These are phyloP conservation scores for Tolypocladium tundrense DNA, from an alignment of 2,329 filamentous ascomycete species.

Conservation along the genomic window DNA sequence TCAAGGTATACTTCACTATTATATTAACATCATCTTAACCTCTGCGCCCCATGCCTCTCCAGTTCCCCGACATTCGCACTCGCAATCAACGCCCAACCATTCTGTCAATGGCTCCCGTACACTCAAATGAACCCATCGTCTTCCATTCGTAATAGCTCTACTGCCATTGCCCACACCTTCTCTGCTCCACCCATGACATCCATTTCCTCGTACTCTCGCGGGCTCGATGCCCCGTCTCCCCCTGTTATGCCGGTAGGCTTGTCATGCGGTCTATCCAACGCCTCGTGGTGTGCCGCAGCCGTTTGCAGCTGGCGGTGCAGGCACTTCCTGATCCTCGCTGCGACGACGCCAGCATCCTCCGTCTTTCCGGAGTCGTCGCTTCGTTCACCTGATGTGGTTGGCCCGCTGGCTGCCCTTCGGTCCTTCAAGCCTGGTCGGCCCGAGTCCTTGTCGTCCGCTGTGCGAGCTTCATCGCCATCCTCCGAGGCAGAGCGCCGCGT, in stretches of 20 bases:
- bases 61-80: neutral
- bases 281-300: conserved; percentile 1
- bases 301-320: neutral
- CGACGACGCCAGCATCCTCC: neutral
- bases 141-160: conserved; percentile 17
- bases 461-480: neutral
- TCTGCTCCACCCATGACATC: conserved; percentile 11
- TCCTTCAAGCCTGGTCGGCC: neutral
- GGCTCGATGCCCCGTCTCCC: neutral
- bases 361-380: neutral
- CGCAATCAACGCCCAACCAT: neutral
- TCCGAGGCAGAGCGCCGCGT: neutral
- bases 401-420: neutral
- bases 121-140: conserved; percentile 3
- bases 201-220: neutral
- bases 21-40: neutral
- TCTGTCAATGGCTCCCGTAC: neutral
- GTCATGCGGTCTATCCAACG: neutral
- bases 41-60: neutral
- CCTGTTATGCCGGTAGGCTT: neutral
- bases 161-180: conserved; percentile 20
- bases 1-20: neutral
- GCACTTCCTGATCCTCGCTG: neutral
- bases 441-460: neutral
- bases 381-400: neutral